A percentile compares a stretch with the other conserved stretches of the same genome.
phyloP scores from a whole-genome alignment of 805 yeast genomes.

The Saccharomycopsis sp. region DNA sequence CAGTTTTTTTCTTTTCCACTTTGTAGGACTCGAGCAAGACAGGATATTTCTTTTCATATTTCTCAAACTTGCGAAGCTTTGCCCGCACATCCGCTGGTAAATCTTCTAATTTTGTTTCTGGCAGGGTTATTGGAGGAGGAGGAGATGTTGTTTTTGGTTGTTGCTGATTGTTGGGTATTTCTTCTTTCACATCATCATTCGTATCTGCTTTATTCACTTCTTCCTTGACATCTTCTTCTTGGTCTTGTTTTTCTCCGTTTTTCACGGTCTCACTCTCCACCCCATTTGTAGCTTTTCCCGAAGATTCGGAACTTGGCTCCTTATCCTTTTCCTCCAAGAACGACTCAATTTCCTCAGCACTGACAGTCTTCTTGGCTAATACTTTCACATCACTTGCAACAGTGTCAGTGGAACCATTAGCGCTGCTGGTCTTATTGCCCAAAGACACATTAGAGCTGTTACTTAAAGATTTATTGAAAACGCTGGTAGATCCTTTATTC shows the following conservation, averaged over 20 bases:
- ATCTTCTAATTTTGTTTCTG: slow-evolving; percentile 25
- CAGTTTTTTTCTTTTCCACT: slow-evolving; percentile 59
- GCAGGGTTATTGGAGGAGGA: slow-evolving; percentile 18
- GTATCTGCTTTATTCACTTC: slow-evolving; percentile 3
- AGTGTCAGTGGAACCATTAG: slow-evolving; percentile 10
- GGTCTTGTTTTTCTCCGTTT: too few relatives aligned
- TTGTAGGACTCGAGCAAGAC: slow-evolving; percentile 76
- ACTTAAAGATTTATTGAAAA: too few relatives aligned
- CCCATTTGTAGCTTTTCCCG: slow-evolving; percentile 11
- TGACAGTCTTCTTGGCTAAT: slow-evolving; percentile 39
- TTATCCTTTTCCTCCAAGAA: slow-evolving; percentile 34
- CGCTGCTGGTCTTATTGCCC: neutral
- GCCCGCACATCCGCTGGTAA: slow-evolving; percentile 48
- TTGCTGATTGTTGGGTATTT: slow-evolving; percentile 2
- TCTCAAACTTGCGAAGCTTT: slow-evolving; percentile 64
- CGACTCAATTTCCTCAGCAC: slow-evolving; percentile 31
- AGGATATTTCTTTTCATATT: slow-evolving; percentile 90
- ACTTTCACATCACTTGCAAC: slow-evolving; percentile 24
- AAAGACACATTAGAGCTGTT: too few relatives aligned
- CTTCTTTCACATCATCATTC: neutral
- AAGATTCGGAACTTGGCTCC: too few relatives aligned
- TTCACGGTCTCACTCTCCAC: neutral
- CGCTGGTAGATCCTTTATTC: too few relatives aligned
- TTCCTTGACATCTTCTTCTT: slow-evolving; percentile 15
- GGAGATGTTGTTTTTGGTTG: slow-evolving; percentile 11